Percentiles rank a stretch among this genome's conserved stretches.
phyloP scores from a whole-genome alignment of 2,329 filamentous ascomycete genomes.

The Mollisiaceae sp. region DNA sequence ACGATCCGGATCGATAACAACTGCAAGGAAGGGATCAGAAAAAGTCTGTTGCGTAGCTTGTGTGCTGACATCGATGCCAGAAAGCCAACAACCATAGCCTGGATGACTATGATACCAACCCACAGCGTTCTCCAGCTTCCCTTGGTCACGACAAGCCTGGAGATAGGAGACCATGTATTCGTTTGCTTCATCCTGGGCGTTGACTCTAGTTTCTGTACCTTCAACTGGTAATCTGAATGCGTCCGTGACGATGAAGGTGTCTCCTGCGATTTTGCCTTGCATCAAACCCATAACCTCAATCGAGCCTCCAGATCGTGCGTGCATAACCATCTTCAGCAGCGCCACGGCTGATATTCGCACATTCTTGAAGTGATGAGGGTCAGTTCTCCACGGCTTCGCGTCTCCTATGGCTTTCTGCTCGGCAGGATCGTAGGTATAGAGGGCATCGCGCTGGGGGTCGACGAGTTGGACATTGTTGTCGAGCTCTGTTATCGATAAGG shows the following conservation, averaged over 20 bases:
- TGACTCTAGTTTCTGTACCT: conserved; percentile 97
- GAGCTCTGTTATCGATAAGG: conserved; percentile 66
- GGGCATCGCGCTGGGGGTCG: conserved; percentile 85
- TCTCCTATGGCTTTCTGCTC: conserved; percentile 70
- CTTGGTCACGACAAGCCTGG: conserved; percentile 75
- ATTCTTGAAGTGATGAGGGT: conserved; percentile 88
- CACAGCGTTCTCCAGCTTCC: conserved; percentile 85
- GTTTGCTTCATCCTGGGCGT: conserved; percentile 93
- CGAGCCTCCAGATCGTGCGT: conserved; percentile 90
- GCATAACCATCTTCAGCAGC: conserved; percentile 98
- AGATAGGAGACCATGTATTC: conserved; percentile 95
- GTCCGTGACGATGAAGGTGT: conserved; percentile 90
- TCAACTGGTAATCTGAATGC: conserved; percentile 94
- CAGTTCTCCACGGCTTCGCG: conserved; percentile 74
- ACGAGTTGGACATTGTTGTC: conserved; percentile 85
- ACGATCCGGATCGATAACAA: conserved; percentile 95
- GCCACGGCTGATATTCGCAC: conserved; percentile 94
- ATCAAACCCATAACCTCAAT: conserved; percentile 98
- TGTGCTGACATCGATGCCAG: conserved; percentile 92
- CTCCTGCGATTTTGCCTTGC: conserved; percentile 88
- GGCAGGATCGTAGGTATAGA: conserved; percentile 80
- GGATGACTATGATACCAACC: conserved; percentile 99
- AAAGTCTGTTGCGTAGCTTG: conserved; percentile 84
- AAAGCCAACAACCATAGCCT: conserved; percentile 97
- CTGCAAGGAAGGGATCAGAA: conserved; percentile 89